Base-by-base conservation (phyloP, 2,329 filamentous ascomycete genomes). In the Microcera coccophila region DNA sequence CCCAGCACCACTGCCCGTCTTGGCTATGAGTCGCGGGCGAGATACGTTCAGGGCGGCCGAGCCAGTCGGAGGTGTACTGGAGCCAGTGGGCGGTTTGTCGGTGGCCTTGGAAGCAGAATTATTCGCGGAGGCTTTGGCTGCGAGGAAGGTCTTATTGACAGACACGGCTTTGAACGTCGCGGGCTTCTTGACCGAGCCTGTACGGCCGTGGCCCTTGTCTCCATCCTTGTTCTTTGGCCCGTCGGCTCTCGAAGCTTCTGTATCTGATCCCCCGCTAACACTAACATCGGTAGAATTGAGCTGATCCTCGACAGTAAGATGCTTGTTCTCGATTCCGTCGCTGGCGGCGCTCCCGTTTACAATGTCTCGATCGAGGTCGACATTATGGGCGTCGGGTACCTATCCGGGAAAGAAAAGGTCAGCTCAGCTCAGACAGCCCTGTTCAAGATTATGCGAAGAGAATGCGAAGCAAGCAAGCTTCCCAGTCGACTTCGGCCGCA, bases 131-230 rank as follows among this genome's bases (percentile, higher is more conserved):
- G 68, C 75, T 65, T 91, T 91, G 47, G 85, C 79, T n/a, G 79
- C 80, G 26, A 93, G 74, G 61, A 91, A 94, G 33, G 81, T 89
- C 66, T 87, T 90, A 53, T 90, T 91, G 53, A 91, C 85, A 4
- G 86, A 90, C 36, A 93, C 85, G 15, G 87, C 80, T 66, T 93
- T 94, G 74, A 94, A 93, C 11, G 82, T 84, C 15, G 82, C 70
- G 16, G 83, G 82, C 65, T 88, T 91, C 74, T 87, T 90, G 49
- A 82, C 72, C 48, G 83, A 75, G 50, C 73, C 70, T 8, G 72
- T 72, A 45, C 79, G 80, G 47, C 69, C 68, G 61, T 87, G 79
- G 37, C 74, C 73, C 55, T 76, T 80, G 43, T 77, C 74, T 45
- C 72, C 78, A 61, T 78, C 75, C 48, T 77, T 76, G 47, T 65